These are phyloP conservation scores for Solanum piurae DNA, from an alignment of 257 asterid genomes.

Conservation along the genomic window DNA sequence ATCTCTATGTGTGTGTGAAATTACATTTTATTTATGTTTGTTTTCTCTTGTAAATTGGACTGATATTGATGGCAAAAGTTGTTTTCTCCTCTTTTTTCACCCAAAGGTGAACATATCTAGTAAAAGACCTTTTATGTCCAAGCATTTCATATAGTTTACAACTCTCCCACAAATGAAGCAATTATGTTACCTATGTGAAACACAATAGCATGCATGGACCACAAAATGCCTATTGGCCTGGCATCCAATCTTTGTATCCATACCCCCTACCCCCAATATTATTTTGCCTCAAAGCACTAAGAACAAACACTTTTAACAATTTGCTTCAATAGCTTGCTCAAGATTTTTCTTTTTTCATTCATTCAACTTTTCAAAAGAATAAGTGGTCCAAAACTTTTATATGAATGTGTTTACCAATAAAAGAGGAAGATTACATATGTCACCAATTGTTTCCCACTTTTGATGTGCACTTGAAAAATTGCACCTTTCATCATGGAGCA, in stretches of 20 bases:
- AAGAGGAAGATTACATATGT: background rate
- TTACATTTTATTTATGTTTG: background rate
- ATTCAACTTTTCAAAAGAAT: background rate
- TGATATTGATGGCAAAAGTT: constrained; percentile 4
- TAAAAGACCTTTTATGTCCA: constrained; percentile 6
- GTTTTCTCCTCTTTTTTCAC: background rate
- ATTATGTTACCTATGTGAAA: constrained; percentile 1
- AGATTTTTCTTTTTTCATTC: background rate
- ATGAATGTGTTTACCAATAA: background rate
- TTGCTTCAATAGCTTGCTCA: constrained; percentile 2
- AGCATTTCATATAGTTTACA: background rate
- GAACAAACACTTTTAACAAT: background rate
- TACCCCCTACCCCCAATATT: background rate
- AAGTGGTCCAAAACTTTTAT: background rate
- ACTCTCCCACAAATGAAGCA: background rate
- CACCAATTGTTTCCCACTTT: background rate
- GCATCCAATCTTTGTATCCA: background rate
- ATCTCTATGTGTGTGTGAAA: background rate
- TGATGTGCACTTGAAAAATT: background rate
- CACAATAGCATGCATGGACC: background rate
- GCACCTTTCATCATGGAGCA: constrained; percentile 1
- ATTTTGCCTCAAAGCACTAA: constrained; percentile 1
- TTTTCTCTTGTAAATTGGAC: background rate
- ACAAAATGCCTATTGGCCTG: background rate
- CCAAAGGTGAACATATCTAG: constrained; percentile 10